Percentiles rank a stretch among this genome's conserved stretches.
phyloP scores from a whole-genome alignment of 1,139 yeast genomes.

The Pneumocystis wakefieldiae region DNA sequence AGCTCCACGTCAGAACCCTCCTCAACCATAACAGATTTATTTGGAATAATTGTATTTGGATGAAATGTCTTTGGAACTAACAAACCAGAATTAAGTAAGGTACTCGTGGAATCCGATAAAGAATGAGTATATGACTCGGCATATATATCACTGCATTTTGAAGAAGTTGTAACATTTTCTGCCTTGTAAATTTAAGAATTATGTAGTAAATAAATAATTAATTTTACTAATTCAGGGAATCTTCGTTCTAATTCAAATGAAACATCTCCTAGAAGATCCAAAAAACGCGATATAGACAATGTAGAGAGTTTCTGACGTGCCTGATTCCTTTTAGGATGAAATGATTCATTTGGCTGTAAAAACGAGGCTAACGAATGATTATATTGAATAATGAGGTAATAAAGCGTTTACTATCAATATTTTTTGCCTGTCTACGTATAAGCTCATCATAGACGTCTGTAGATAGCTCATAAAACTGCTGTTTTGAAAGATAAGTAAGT shows the following conservation, averaged over 20 bases:
- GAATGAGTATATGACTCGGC: neutral
- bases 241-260: conserved; percentile 76
- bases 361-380: conserved; percentile 32
- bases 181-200: neutral
- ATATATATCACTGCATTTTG: neutral
- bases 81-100: neutral
- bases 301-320: conserved; percentile 87
- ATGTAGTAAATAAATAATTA: neutral
- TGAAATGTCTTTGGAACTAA: conserved; percentile 26
- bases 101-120: neutral
- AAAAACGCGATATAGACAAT: conserved; percentile 66
- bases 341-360: conserved; percentile 41
- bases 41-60: conserved; percentile 54
- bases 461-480: conserved; percentile 77
- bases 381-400: neutral
- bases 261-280: conserved; percentile 82
- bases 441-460: conserved; percentile 91
- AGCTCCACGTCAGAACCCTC: conserved; percentile 46
- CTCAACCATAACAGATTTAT: conserved; percentile 67
- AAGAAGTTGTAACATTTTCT: neutral
- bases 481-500: conserved; percentile 57
- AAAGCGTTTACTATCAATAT: conserved; percentile 3
- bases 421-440: conserved; percentile 38
- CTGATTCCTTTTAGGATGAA: conserved; percentile 89
- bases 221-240: conserved; percentile 30